Evolutionary conservation across 1,139 yeast genomes (phyloP).

Genomic region (Torulaspora globosa): DNA sequence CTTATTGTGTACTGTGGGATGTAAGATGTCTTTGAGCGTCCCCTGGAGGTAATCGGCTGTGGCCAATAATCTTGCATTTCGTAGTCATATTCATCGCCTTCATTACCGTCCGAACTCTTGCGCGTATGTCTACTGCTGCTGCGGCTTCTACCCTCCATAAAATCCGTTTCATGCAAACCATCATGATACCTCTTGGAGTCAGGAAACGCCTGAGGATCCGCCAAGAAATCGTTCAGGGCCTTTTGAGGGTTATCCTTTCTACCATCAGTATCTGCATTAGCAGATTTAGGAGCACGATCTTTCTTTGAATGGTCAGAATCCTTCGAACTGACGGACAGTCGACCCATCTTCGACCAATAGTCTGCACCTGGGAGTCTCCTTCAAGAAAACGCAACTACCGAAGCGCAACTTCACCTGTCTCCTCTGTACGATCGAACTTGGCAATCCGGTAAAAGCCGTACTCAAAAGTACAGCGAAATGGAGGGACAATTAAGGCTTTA

Average conservation of each 20-base stretch:
- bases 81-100: constrained; percentile 26
- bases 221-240: constrained; percentile 20
- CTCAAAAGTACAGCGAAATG: neutral
- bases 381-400: neutral
- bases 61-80: constrained; percentile 28
- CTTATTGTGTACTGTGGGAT: constrained; percentile 29
- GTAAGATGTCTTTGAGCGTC: constrained; percentile 26
- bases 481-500: neutral
- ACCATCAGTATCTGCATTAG: neutral
- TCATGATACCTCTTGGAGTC: constrained; percentile 7
- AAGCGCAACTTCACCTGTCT: neutral
- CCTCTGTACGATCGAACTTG: neutral
- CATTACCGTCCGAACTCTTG: constrained; percentile 15
- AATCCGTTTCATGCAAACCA: constrained; percentile 7
- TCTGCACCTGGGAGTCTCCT: neutral
- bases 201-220: constrained; percentile 13
- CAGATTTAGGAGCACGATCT: neutral
- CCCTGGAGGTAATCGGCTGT: constrained; percentile 15
- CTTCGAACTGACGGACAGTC: constrained; percentile 7
- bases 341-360: constrained; percentile 2
- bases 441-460: neutral
- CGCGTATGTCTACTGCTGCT: constrained; percentile 3
- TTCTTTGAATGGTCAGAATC: constrained; percentile 4
- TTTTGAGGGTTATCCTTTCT: constrained; percentile 14
- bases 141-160: constrained; percentile 1